These are phyloP conservation scores for Takashimella koratensis DNA, from an alignment of 1,284 basidiomycete genomes.

Conservation along the genomic window DNA sequence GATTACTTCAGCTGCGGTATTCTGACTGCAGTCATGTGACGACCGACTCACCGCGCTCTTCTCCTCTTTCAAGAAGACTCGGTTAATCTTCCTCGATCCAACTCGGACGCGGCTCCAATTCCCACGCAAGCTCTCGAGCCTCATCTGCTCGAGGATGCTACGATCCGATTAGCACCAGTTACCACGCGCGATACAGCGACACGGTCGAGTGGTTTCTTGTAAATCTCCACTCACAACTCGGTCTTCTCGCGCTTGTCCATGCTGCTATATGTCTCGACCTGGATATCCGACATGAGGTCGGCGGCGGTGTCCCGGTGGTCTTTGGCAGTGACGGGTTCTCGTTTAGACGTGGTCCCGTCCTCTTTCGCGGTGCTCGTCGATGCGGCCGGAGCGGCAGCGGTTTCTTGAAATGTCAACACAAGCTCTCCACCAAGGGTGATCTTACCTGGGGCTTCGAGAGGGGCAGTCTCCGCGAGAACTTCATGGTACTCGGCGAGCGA, in stretches of 20 bases:
- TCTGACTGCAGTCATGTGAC: too few species aligned
- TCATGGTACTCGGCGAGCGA: conserved; percentile 81
- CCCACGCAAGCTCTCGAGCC: conserved; percentile 69
- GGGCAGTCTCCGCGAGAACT: conserved; percentile 52
- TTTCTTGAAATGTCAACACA: neutral
- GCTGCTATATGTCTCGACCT: conserved; percentile 97
- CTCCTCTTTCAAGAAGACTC: conserved; percentile 83
- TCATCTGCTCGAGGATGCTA: conserved; percentile 92
- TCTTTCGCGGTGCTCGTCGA: neutral
- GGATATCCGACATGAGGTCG: conserved; percentile 87
- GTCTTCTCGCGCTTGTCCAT: conserved; percentile 99
- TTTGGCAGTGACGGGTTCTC: conserved; percentile 45
- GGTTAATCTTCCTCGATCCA: conserved; percentile 89
- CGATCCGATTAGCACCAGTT: neutral
- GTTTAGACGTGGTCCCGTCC: neutral
- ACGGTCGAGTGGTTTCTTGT: too few species aligned
- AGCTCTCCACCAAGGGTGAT: neutral
- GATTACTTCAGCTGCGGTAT: too few species aligned
- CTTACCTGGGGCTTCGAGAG: conserved; percentile 37
- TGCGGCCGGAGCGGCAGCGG: neutral
- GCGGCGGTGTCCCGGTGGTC: conserved; percentile 75
- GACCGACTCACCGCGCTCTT: conserved; percentile 69
- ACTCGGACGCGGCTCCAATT: conserved; percentile 91
- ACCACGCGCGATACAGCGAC: too few species aligned
- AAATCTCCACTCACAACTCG: conserved; percentile 60